Base-by-base conservation (phyloP, 306 rosid species). In the Carpinus fangiana region DNA sequence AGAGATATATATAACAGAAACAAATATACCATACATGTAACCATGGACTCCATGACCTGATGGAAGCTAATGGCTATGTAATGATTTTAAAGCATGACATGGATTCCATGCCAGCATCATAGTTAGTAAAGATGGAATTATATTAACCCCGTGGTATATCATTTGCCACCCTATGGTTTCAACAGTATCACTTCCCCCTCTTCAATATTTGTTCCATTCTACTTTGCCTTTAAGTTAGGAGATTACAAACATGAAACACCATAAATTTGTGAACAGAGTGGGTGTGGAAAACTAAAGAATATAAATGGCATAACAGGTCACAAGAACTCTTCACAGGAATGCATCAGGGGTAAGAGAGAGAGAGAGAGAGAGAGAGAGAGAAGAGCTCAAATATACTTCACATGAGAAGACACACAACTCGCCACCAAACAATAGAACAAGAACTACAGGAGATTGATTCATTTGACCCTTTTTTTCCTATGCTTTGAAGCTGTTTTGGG, bases 21-120 rank as follows among this genome's bases (percentile, higher is more conserved):
- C 4, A 6, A 26, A 54, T 46, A 11, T 28, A 60, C 18, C 31
- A 59, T 10, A 8, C 26, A 18, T 31, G 70, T 67, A 20, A 38
- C 5, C 36, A 50, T 36, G 28, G 14, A 66, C 4, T 66, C 48
- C 8, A 9, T 66, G 14, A 66, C 9, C 72, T 38, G 16, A 23
- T 66, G 51, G 51, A 66, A 38, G 72, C 16, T 3, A 66, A 61
- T 66, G 48, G 72, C 48, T 38, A 66, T 9, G 51, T 51, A 67
- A 67, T 38, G 23, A 18, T 4, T 41, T 38, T 41, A 67, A 20
- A 66, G 72, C 51, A 38, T 36, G 26, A 38, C 26, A 13, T 18
- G 16, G 31, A 67, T 41, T 38, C n/a, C 47, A 41, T 8, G 72
- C 51, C 72, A 67, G 51, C 12, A 18, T 4, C 23, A 67, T 41